These are phyloP conservation scores for Coriaria nepalensis DNA, from an alignment of 306 rosid species.

Conservation along the genomic window DNA sequence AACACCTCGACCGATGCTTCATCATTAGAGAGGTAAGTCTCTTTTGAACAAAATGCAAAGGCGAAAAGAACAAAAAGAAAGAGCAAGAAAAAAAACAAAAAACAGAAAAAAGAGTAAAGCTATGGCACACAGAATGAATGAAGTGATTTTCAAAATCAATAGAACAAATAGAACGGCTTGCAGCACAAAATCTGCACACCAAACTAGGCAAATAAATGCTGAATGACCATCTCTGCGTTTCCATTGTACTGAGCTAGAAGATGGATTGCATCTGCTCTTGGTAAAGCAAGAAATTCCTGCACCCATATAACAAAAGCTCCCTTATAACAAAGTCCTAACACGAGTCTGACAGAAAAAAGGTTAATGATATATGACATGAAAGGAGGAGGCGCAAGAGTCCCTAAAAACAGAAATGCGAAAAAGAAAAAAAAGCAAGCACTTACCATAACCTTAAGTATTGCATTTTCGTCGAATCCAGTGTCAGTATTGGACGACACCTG, in stretches of 20 bases:
- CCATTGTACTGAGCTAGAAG: slow-evolving; percentile 91
- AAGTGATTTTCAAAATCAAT: slow-evolving; percentile 30
- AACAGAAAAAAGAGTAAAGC: too few relatives aligned
- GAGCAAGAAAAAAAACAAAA: too few relatives aligned
- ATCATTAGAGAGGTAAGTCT: too few relatives aligned
- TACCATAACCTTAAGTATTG: slow-evolving; percentile 95
- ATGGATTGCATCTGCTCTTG: slow-evolving; percentile 98
- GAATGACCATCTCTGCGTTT: slow-evolving; percentile 88
- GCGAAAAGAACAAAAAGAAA: too few relatives aligned
- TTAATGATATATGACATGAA: too few relatives aligned
- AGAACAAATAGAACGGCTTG: slow-evolving; percentile 11
- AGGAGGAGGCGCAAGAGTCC: too few relatives aligned
- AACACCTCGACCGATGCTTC: too few relatives aligned
- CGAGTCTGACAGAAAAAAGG: too few relatives aligned
- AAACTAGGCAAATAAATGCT: slow-evolving; percentile 68
- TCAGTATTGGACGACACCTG: slow-evolving; percentile 65
- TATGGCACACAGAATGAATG: slow-evolving; percentile 7
- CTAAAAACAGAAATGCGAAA: background rate
- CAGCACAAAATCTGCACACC: slow-evolving; percentile 7
- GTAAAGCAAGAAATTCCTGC: slow-evolving; percentile 95
- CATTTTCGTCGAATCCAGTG: slow-evolving; percentile 59
- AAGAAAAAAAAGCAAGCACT: slow-evolving; percentile 11
- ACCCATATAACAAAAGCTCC: slow-evolving; percentile 3
- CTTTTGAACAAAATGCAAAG: too few relatives aligned
- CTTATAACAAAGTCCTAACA: too few relatives aligned